Percentiles rank a stretch among this genome's conserved stretches.
Evolutionary conservation across 2,329 filamentous ascomycete genomes (phyloP).

Genomic region (Xylariaceae sp.): DNA sequence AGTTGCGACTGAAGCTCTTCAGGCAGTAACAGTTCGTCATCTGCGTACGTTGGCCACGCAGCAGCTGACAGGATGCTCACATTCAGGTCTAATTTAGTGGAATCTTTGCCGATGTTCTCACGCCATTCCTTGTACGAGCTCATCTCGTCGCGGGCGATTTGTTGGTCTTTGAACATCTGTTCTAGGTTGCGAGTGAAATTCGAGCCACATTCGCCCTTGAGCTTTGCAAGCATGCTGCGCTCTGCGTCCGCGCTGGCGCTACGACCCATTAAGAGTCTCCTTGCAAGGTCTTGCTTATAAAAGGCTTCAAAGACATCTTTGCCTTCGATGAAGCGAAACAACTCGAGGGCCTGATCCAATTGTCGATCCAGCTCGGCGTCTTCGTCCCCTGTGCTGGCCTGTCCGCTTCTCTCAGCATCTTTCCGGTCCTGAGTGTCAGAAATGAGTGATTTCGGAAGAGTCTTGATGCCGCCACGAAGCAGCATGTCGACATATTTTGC

Average conservation of each 20-base stretch:
- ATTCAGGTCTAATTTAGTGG: conserved; percentile 65
- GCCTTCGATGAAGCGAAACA: conserved; percentile 95
- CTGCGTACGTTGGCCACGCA: conserved; percentile 90
- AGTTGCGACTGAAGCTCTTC: conserved; percentile 72
- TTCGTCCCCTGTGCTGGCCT: conserved; percentile 74
- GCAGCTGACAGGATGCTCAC: conserved; percentile 90
- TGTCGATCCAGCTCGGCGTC: conserved; percentile 90
- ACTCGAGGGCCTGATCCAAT: conserved; percentile 85
- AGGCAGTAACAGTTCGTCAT: conserved; percentile 70
- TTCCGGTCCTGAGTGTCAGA: conserved; percentile 59
- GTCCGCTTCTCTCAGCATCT: conserved; percentile 58
- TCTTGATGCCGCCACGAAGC: conserved; percentile 82
- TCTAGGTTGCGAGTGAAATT: conserved; percentile 96
- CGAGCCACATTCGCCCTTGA: conserved; percentile 90
- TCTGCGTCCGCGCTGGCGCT: conserved; percentile 95
- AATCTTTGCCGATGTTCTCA: conserved; percentile 44
- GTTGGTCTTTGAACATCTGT: conserved; percentile 99
- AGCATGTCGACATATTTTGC: conserved; percentile 94
- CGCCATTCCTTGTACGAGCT: conserved; percentile 73
- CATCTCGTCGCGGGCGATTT: conserved; percentile 91
- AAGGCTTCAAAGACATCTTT: conserved; percentile 99
- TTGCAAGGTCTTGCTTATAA: conserved; percentile 95
- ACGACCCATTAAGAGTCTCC: conserved; percentile 83
- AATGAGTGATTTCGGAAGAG: conserved; percentile 67
- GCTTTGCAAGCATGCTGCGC: conserved; percentile 86